Evolutionary conservation across 2,329 filamentous ascomycete genomes (phyloP), one percentile per base, ranked within the genome.

Genomic region (Seiridium unicorne): DNA sequence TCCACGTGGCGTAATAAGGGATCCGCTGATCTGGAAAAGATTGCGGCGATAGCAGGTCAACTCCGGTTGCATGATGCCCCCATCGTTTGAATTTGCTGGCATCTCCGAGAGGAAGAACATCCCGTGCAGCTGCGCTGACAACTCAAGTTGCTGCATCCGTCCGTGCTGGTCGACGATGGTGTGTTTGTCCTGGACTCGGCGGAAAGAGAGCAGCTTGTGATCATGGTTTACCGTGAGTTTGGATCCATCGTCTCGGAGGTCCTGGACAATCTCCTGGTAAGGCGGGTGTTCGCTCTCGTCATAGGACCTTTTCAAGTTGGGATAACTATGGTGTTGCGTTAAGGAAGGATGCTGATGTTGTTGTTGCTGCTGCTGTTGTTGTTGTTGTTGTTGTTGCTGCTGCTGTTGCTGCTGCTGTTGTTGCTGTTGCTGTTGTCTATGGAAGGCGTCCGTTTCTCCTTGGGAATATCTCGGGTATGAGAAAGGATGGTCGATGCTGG

Each of bases 41-140:
- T 98, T 98, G 53, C 94, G 87, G 65, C 94, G 90, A 76, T 98
- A 98, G 81, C 94, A 98, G 3, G 94, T 98, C 73, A 98, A 77
- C 76, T 98, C 94, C 57, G 86, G 92, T 71, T 90, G 89, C 55
- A 88, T 78, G 51, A 83, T 73, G 51, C 75, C 79, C 61, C 83
- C 84, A 65, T 89, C 85, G 65, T 74, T 80, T 58, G 80, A 77
- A 62, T 82, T 86, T 69, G 89, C 84, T 1, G 89, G 88, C 78
- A 90, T 90, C 72, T 94, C 91, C 36, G 91, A 92, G 38, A 94
- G 80, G 73, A 94, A 94, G 79, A 94, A 94, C 90, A 94, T 93
- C 78, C 91, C 91, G 71, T 93, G 90, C 36, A 94, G 85, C 76
- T 94, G 90, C 13, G 91, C 90, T 6, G 84, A 83, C 44, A 87